These are phyloP conservation scores for Silene uniflora DNA, from an alignment of 148 eudicot genomes.

Conservation along the genomic window DNA sequence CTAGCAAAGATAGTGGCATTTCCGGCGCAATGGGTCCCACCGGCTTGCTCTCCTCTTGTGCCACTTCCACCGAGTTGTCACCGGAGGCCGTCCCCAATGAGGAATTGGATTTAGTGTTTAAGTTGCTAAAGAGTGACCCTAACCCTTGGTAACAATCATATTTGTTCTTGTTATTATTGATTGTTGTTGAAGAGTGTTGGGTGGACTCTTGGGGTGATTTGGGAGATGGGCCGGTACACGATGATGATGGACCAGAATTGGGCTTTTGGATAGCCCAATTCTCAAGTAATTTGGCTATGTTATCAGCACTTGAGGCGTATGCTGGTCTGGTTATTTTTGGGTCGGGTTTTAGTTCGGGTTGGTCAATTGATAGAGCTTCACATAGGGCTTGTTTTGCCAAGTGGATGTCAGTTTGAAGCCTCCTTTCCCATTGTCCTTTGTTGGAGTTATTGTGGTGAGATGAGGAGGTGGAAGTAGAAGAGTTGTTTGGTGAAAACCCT, in stretches of 20 bases:
- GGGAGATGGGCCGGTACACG: conserved; percentile 6
- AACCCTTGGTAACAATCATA: conserved; percentile 15
- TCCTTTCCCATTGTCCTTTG: conserved; percentile 89
- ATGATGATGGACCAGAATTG: conserved; percentile 21
- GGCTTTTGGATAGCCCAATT: conserved; percentile 48
- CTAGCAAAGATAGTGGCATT: conserved; percentile 46
- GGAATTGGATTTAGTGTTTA: conserved; percentile 26
- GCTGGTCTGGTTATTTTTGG: not conserved
- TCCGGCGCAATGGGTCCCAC: not conserved
- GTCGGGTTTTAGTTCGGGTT: conserved; percentile 27
- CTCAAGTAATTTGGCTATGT: conserved; percentile 57
- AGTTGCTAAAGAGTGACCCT: conserved; percentile 32
- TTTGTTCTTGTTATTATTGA: too few relatives aligned
- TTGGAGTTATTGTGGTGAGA: conserved; percentile 22
- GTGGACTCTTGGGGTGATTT: conserved; percentile 20
- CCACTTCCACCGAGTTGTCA: conserved; percentile 21
- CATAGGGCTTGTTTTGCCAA: conserved; percentile 75
- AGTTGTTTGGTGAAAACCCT: conserved; percentile 22
- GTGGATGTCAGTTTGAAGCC: conserved; percentile 80
- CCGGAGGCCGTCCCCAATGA: conserved; percentile 15
- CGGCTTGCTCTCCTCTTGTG: conserved; percentile 32
- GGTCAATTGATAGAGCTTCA: conserved; percentile 69
- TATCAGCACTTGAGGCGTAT: conserved; percentile 72
- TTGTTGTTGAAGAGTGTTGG: conserved; percentile 2
- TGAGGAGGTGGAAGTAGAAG: conserved; percentile 28